These are phyloP conservation scores for Lindgomyces ingoldianus DNA, from an alignment of 495 filamentous ascomycete species.

Conservation along the genomic window DNA sequence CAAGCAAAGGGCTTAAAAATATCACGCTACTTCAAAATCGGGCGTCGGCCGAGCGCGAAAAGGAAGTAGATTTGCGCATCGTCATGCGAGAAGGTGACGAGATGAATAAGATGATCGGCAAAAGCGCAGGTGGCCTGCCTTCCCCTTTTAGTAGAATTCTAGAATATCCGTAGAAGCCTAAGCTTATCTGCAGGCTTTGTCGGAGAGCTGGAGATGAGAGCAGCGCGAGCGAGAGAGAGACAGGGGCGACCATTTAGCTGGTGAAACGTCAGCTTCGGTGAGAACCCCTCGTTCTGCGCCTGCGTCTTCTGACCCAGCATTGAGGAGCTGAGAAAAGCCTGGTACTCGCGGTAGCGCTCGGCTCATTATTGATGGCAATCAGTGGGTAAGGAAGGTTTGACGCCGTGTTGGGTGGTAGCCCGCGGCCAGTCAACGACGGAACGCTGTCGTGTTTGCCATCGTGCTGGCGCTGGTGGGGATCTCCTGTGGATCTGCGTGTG, in stretches of 20 bases:
- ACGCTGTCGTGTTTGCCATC: background rate
- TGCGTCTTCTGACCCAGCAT: background rate
- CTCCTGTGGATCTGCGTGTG: background rate
- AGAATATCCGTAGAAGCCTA: constrained; percentile 20
- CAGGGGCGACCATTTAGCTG: background rate
- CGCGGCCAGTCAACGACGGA: no score
- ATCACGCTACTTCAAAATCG: background rate
- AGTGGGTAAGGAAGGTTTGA: background rate
- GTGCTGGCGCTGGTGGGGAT: background rate
- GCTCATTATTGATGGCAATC: background rate
- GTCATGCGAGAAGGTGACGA: background rate
- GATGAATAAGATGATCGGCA: constrained; percentile 24
- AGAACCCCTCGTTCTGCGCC: no score
- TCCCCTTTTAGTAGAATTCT: constrained; percentile 16
- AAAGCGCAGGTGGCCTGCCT: constrained; percentile 19
- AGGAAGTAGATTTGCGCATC: background rate
- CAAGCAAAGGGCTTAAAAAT: background rate
- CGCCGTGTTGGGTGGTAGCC: background rate
- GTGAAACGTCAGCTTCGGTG: constrained; percentile 21
- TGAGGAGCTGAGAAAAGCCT: background rate
- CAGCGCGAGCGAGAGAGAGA: background rate
- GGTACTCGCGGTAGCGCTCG: background rate
- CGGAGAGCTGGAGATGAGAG: constrained; percentile 9
- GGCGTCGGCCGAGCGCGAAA: background rate
- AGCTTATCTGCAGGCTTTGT: constrained; percentile 7